Base-by-base conservation (phyloP, 371 early-diverging fungal genomes). In the Lichtheimia corymbifera region DNA sequence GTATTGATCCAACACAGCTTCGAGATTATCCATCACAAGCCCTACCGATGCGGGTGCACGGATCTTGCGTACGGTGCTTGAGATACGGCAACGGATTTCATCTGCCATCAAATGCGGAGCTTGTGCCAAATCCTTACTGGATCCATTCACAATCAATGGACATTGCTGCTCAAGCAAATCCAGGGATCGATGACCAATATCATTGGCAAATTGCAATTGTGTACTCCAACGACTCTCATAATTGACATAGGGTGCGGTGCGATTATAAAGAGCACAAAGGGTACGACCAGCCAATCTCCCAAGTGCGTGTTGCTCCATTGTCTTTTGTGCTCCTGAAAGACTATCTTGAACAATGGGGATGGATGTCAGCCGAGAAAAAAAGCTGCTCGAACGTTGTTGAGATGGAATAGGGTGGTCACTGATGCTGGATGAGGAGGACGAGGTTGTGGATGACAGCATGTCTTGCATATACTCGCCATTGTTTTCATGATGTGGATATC, bases 111-210 rank as follows among this genome's bases (percentile, higher is more conserved):
- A 7, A 24, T 56, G n/a, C 13, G 56, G 56, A 6, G 56, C 45
- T 14, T 44, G 43, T 18, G 18, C 43, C 15, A 56, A 22, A 45
- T 56, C 56, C 5, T 56, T n/a, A 13, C 56, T 25, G n/a, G 56
- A 41, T 7, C 42, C 45, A 45, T 56, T 20, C 9, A 56, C 17
- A 15, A 56, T 41, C 27, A 56, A n/a, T n/a, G 56, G 56, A 17
- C 41, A 56, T 5, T 27, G 56, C 2, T 65, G 52, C 59, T 90
- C 85, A 41, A 92, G 57, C 25, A 79, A 53, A 61, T 90, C 89
- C 14, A 92, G 73, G 0, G 90, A 88, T 51, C 79, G 71, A 50
- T 81, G 77, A 15, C 88, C 91, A 20, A 88, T 68, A 6, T 76
- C 66, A 65, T 92, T 90, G 9, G 83, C 84, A 20, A 64, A 77